Base-by-base conservation (phyloP, 1,284 basidiomycete genomes). In the Tilletia caries region DNA sequence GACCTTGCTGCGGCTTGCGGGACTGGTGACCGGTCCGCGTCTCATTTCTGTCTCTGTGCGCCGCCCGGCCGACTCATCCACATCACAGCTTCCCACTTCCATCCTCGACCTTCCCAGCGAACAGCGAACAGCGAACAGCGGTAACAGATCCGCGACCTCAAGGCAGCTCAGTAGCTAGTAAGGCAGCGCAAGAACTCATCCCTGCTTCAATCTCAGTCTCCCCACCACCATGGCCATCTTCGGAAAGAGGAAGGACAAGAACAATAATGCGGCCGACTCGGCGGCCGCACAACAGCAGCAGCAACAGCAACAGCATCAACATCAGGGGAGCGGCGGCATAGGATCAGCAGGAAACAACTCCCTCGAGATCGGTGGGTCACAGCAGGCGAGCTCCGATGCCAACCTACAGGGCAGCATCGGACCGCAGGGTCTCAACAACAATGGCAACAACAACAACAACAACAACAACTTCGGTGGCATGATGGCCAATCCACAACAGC, bases 191-290 rank as follows among this genome's bases (percentile, higher is more conserved):
- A n/a, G n/a, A n/a, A n/a, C n/a, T n/a, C n/a, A n/a, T n/a, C n/a
- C n/a, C n/a, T n/a, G n/a, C n/a, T n/a, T n/a, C n/a, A n/a, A n/a
- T n/a, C n/a, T n/a, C n/a, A n/a, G n/a, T n/a, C n/a, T n/a, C n/a
- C n/a, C n/a, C 52, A 13, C 4, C 44, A 58, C 25, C 66, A 80
- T 80, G 79, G 77, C 77, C 70, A 80, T 80, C 77, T 80, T 80
- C 67, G 79, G 79, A 70, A 80, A 80, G 73, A 76, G 76, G 68
- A 80, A 79, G 74, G 77, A 78, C 67, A 78, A 80, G 69, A 71
- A 72, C 67, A 73, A 75, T 66, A 73, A 75, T 66, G 73, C 71
- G 67, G 71, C 67, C 60, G 70, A 66, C 34, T 52, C 73, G 13
- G 23, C 65, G 72, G 71, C 68, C 67, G 68, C 64, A 77, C 20